Evolutionary conservation across 2,329 filamentous ascomycete species (phyloP).

Genomic region (Xylariaceae sp.): DNA sequence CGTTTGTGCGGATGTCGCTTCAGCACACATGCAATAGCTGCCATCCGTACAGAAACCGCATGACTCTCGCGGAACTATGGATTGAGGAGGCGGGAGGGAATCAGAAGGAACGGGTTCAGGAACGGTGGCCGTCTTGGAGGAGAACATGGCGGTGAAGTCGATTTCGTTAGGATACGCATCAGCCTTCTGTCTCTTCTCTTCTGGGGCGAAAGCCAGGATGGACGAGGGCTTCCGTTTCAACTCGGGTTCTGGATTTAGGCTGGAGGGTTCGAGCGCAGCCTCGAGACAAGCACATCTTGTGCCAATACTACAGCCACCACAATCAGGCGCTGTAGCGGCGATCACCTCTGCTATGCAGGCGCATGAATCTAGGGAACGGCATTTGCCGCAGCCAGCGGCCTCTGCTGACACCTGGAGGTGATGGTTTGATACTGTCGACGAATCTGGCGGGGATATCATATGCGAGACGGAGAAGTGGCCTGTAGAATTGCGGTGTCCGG

Average conservation of each 20-base stretch:
- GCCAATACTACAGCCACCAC: slow-evolving; percentile 63
- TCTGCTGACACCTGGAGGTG: slow-evolving; percentile 30
- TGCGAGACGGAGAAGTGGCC: slow-evolving; percentile 55
- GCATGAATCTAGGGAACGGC: slow-evolving; percentile 51
- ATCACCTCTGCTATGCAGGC: slow-evolving; percentile 60
- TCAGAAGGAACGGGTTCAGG: slow-evolving; percentile 27
- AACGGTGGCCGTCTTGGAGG: slow-evolving; percentile 40
- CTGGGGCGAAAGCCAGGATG: slow-evolving; percentile 39
- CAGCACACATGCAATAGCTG: slow-evolving; percentile 79
- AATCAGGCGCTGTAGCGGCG: slow-evolving; percentile 54
- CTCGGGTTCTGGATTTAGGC: slow-evolving; percentile 33
- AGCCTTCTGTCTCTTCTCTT: slow-evolving; percentile 56
- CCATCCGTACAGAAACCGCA: slow-evolving; percentile 84
- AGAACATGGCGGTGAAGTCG: slow-evolving; percentile 69
- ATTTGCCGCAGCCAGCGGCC: slow-evolving; percentile 53
- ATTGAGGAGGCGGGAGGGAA: slow-evolving; percentile 26
- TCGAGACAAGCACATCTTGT: slow-evolving; percentile 63
- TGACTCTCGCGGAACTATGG: slow-evolving; percentile 54
- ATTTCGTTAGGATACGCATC: slow-evolving; percentile 59
- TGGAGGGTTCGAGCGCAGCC: slow-evolving; percentile 37
- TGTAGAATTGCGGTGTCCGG: slow-evolving; percentile 31
- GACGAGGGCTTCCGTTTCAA: slow-evolving; percentile 52
- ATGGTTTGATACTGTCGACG: slow-evolving; percentile 26
- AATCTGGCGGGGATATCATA: slow-evolving; percentile 54
- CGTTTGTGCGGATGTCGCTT: slow-evolving; percentile 42